A percentile compares a stretch with the other conserved stretches of the same genome.
These are phyloP conservation scores for Avena insularis DNA, from an alignment of 176 grass and related monocot genomes.

Conservation along the genomic window DNA sequence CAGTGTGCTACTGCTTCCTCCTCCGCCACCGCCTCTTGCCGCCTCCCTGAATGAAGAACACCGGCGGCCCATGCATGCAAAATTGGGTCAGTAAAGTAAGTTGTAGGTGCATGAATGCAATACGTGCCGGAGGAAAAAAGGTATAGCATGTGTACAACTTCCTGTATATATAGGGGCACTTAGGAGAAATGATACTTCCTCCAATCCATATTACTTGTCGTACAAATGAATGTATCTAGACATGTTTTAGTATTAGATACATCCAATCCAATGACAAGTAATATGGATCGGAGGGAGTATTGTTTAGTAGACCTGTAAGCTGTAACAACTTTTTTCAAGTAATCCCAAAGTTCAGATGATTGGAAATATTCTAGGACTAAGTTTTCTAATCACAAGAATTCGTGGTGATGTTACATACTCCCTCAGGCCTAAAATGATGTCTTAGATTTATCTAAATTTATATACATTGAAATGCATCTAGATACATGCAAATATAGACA, in stretches of 20 bases:
- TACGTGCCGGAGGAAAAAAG: background rate
- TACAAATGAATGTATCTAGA: too few relatives aligned
- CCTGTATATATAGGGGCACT: background rate
- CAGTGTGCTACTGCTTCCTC: constrained; percentile 38
- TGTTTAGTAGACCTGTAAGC: background rate
- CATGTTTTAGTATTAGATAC: too few relatives aligned
- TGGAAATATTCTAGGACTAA: too few relatives aligned
- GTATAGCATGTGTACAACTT: background rate
- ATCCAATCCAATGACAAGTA: too few relatives aligned
- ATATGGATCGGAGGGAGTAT: too few relatives aligned
- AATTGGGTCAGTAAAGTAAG: background rate
- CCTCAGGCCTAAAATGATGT: too few relatives aligned
- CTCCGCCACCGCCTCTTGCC: background rate
- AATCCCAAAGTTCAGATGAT: background rate
- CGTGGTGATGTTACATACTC: too few relatives aligned
- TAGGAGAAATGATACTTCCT: background rate
- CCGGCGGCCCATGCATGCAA: background rate
- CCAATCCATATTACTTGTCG: too few relatives aligned
- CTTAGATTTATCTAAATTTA: too few relatives aligned
- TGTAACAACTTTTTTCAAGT: background rate
- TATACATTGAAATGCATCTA: too few relatives aligned
- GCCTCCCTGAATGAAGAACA: constrained; percentile 3
- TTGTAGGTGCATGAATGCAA: background rate
- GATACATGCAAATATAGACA: too few relatives aligned
- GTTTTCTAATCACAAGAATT: too few relatives aligned